Percentiles rank a stretch among this genome's conserved stretches.
These are phyloP conservation scores for Talaromyces atroroseus DNA, from an alignment of 2,329 filamentous ascomycete genomes.

Conservation along the genomic window DNA sequence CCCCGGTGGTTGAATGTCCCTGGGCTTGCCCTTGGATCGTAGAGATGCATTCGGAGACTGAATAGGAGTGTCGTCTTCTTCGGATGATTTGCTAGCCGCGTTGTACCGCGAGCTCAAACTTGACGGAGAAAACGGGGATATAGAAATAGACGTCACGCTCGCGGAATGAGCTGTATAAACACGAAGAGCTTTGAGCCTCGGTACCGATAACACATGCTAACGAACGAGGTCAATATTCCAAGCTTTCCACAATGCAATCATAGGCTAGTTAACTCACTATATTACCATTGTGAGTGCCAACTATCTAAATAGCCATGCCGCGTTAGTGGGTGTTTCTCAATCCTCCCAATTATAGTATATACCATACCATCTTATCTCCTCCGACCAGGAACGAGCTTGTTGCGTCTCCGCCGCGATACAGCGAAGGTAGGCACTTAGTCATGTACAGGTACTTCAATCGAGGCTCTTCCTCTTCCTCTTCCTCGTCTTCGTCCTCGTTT, in stretches of 20 bases:
- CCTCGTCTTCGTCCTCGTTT: constrained; percentile 59
- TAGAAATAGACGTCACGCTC: constrained; percentile 81
- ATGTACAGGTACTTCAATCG: constrained; percentile 87
- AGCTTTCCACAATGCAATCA: neutral
- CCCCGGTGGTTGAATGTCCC: constrained; percentile 17
- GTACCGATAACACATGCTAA: constrained; percentile 79
- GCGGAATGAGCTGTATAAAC: constrained; percentile 91
- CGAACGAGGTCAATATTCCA: neutral
- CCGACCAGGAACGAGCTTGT: constrained; percentile 86
- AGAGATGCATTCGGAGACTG: constrained; percentile 25
- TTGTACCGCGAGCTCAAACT: constrained; percentile 40
- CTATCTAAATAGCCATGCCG: constrained; percentile 55
- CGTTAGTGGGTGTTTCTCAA: constrained; percentile 13
- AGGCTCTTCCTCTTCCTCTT: constrained; percentile 89
- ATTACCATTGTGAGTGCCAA: constrained; percentile 94
- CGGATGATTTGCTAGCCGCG: constrained; percentile 25
- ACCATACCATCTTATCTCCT: constrained; percentile 88
- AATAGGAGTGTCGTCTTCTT: constrained; percentile 24
- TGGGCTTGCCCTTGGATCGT: constrained; percentile 27
- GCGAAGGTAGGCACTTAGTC: constrained; percentile 69
- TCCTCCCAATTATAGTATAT: constrained; percentile 5
- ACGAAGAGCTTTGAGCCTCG: constrained; percentile 72
- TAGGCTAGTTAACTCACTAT: constrained; percentile 59
- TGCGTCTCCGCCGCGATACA: constrained; percentile 93
- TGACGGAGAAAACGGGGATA: constrained; percentile 76